phyloP scores from a whole-genome alignment of 768 basidiomycete genomes.

The Pleurotus cornucopiae region DNA sequence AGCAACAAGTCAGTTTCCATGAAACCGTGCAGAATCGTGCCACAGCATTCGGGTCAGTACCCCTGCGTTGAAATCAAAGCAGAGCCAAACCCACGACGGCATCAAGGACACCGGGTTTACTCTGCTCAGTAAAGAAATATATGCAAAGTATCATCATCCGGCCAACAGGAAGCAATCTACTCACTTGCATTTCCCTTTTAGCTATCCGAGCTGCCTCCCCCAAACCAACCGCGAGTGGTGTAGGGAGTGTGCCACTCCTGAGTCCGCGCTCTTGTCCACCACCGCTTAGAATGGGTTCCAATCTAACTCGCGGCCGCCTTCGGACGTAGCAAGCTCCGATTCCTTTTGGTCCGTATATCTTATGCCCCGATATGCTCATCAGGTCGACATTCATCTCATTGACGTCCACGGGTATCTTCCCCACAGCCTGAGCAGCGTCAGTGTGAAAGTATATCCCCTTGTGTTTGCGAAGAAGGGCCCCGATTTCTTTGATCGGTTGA shows the following conservation, averaged over 20 bases:
- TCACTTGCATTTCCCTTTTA: constrained; percentile 86
- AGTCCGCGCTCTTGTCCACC: constrained; percentile 97
- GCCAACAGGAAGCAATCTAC: constrained; percentile 28
- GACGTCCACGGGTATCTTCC: constrained; percentile 89
- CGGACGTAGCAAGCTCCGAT: constrained; percentile 93
- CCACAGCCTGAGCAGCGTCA: constrained; percentile 93
- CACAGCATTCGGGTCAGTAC: constrained; percentile 59
- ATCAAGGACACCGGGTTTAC: background rate
- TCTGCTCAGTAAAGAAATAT: constrained; percentile 16
- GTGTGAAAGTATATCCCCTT: constrained; percentile 94
- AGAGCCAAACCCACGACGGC: constrained; percentile 34
- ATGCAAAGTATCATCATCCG: constrained; percentile 38
- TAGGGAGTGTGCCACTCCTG: constrained; percentile 90
- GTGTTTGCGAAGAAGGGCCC: constrained; percentile 78
- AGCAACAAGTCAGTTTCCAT: constrained; percentile 17
- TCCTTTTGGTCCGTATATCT: constrained; percentile 97
- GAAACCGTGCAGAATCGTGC: background rate
- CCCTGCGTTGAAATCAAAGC: constrained; percentile 83
- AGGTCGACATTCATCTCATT: constrained; percentile 94
- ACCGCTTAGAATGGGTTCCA: constrained; percentile 93
- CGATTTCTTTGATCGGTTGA: constrained; percentile 95
- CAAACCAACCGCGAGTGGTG: constrained; percentile 84
- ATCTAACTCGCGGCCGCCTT: constrained; percentile 83
- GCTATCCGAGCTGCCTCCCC: constrained; percentile 95
- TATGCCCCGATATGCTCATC: constrained; percentile 96